Evolutionary conservation across 768 basidiomycete species (phyloP), one percentile per base, ranked within the genome.

Genomic region (Polyporus arcularius): DNA sequence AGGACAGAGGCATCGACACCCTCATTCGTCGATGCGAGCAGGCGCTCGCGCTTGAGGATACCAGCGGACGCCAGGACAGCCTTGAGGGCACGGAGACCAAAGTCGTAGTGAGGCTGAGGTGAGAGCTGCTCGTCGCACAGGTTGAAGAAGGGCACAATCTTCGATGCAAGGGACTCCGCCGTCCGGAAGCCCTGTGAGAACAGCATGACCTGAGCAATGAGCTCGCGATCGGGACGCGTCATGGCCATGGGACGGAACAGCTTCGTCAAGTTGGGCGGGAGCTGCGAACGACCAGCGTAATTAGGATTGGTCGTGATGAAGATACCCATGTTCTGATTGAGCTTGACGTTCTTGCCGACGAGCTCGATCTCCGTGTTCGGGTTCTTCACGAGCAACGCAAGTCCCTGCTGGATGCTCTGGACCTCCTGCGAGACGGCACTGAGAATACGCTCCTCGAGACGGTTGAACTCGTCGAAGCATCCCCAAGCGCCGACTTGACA

Each of bases 401-500:
- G 79, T 65, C 97, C 97, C 71, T 97, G 94, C 70, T 99, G 96
- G 57, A 99, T 99, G 62, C 87, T 97, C 74, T 98, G 97, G 15
- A 99, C 95, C 78, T 99, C 97, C 68, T 99, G 97, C 18, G 97
- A 98, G 14, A 99, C 97, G 21, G 97, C 96, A 71, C 92, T 94
- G 58, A 99, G 82, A 71, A 98, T 99, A 43, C 97, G 88, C 75
- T 99, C 97, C 73, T 98, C 97, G 47, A 99, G 82, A 67, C 97
- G 89, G 74, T 99, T 99, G 79, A 97, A 96, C 75, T 97, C 95
- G 72, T 97, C 95, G 75, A 96, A 95, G 70, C 92, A 96, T 12
- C 97, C 97, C 97, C 97, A 99, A 0, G 97, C 97, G 35, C 97
- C 97, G 39, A 98, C 97, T 80, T 97, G 96, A 76, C 97, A 99